phyloP scores from a whole-genome alignment of 768 basidiomycete species.

The Mycena chlorophos region DNA sequence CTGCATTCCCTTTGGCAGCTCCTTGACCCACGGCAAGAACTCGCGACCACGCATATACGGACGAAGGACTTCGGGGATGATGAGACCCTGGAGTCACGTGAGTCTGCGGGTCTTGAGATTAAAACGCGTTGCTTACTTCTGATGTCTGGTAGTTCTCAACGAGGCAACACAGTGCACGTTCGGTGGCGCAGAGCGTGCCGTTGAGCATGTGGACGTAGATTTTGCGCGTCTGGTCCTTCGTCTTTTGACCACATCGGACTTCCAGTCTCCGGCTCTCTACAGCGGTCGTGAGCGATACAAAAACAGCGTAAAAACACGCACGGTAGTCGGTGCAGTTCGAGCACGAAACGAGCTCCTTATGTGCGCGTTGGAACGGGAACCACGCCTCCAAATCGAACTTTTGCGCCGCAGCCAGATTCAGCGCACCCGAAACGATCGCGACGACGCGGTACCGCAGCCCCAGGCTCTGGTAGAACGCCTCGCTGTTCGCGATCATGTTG shows the following conservation, averaged over 20 bases:
- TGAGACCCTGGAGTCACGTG: slow-evolving; percentile 63
- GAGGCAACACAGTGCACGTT: slow-evolving; percentile 93
- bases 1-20: slow-evolving; percentile 75
- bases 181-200: slow-evolving; percentile 95
- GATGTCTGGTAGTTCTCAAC: slow-evolving; percentile 99
- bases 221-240: slow-evolving; percentile 86
- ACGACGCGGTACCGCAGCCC: slow-evolving; percentile 90
- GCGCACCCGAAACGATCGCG: slow-evolving; percentile 91
- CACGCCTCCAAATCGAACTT: slow-evolving; percentile 98
- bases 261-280: slow-evolving; percentile 91
- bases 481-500: slow-evolving; percentile 83
- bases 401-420: slow-evolving; percentile 95
- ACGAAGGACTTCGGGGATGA: slow-evolving; percentile 84
- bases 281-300: too few species aligned
- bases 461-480: slow-evolving; percentile 95
- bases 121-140: slow-evolving; percentile 57
- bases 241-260: slow-evolving; percentile 89
- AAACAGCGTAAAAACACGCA: slow-evolving; percentile 43
- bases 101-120: slow-evolving; percentile 1
- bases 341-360: slow-evolving; percentile 97
- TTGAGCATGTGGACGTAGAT: slow-evolving; percentile 99
- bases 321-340: slow-evolving; percentile 99
- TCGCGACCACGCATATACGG: slow-evolving; percentile 96
- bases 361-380: slow-evolving; percentile 96
- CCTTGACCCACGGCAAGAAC: slow-evolving; percentile 84